Evolutionary conservation across 345 rosid species (phyloP).

Genomic region (Citrus australasica): DNA sequence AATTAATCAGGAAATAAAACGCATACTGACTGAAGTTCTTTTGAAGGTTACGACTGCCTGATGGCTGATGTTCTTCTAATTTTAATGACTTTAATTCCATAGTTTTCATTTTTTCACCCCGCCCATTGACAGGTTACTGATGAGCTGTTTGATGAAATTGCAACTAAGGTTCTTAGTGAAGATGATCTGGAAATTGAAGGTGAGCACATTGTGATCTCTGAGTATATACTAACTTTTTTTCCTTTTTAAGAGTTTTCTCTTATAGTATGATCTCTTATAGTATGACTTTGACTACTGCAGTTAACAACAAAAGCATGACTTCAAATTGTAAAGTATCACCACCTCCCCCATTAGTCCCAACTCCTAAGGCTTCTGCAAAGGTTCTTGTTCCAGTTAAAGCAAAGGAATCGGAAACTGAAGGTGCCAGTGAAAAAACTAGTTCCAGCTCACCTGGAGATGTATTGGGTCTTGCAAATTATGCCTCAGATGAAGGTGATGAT

Average conservation of each 20-base stretch:
- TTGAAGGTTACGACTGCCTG: conserved; percentile 53
- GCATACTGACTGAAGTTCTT: conserved; percentile 90
- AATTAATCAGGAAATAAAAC: conserved; percentile 89
- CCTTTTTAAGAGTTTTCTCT: neutral
- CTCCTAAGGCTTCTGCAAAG: conserved; percentile 50
- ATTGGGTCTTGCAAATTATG: conserved; percentile 90
- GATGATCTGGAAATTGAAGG: conserved; percentile 62
- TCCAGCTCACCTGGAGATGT: conserved; percentile 65
- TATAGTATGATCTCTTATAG: conserved; percentile 1
- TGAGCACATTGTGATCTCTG: conserved; percentile 23
- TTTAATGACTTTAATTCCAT: neutral
- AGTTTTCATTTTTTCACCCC: conserved; percentile 16
- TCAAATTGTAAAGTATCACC: conserved; percentile 40
- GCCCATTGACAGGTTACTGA: conserved; percentile 75
- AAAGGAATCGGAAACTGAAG: conserved; percentile 34
- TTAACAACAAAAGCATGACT: conserved; percentile 26
- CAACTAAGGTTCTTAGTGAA: conserved; percentile 78
- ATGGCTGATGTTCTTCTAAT: conserved; percentile 20
- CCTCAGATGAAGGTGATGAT: conserved; percentile 77
- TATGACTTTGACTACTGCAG: conserved; percentile 32
- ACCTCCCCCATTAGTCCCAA: conserved; percentile 29
- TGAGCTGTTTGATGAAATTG: conserved; percentile 94
- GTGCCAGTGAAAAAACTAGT: conserved; percentile 45
- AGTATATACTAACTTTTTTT: neutral
- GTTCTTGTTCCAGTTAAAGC: conserved; percentile 42